Evolutionary conservation across 2,329 filamentous ascomycete species (phyloP).

Genomic region (Cladosporium oxysporum): DNA sequence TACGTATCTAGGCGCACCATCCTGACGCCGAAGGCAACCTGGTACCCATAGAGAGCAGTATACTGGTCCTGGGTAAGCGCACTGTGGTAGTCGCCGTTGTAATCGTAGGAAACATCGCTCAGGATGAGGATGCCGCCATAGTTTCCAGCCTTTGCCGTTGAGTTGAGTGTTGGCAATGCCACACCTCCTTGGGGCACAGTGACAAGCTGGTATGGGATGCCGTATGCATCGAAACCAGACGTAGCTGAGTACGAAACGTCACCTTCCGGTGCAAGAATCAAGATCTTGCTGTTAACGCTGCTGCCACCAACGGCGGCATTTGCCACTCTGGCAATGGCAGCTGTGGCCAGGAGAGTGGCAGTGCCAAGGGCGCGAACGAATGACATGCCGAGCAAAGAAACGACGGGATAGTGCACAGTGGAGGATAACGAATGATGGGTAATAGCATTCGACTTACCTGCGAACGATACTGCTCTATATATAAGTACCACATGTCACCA

Average conservation of each 20-base stretch:
- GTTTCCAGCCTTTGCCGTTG: conserved; percentile 52
- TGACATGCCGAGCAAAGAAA: conserved; percentile 4
- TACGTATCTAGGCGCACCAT: conserved; percentile 63
- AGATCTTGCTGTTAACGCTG: conserved; percentile 46
- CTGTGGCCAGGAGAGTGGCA: not conserved
- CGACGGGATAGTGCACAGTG: not conserved
- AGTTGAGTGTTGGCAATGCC: conserved; percentile 55
- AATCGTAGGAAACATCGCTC: conserved; percentile 58
- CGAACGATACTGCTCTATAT: not conserved
- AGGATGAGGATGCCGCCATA: conserved; percentile 61
- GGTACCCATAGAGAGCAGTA: conserved; percentile 59
- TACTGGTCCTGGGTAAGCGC: conserved; percentile 60
- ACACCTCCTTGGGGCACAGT: conserved; percentile 57
- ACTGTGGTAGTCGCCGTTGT: conserved; percentile 51
- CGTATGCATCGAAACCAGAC: conserved; percentile 61
- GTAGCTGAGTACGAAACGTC: conserved; percentile 55
- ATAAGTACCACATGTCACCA: not conserved
- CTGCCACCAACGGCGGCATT: conserved; percentile 19
- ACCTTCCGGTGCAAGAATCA: conserved; percentile 47
- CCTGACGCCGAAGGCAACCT: conserved; percentile 58
- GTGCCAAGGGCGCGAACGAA: not conserved
- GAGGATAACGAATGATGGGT: not conserved
- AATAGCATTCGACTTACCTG: not conserved
- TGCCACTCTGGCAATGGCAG: not conserved
- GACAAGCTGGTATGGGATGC: conserved; percentile 59